These are phyloP conservation scores for Phytophthora fragariaefolia DNA, from an alignment of 352 stramenopile genomes.

Conservation along the genomic window DNA sequence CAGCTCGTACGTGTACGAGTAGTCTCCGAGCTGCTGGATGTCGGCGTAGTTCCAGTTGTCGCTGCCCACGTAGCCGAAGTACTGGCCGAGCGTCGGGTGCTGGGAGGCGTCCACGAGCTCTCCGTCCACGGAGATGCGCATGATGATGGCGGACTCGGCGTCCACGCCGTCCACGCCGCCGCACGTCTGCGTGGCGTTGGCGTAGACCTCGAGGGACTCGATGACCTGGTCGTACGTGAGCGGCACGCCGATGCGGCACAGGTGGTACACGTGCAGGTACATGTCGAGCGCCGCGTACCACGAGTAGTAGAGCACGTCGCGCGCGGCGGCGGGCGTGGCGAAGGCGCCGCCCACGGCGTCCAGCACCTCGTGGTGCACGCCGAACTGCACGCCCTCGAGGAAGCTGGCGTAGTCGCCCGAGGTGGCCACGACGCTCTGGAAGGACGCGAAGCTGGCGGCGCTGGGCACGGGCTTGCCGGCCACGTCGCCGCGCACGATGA, in stretches of 20 bases:
- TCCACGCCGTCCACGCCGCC: constrained; percentile 52
- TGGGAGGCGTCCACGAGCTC: constrained; percentile 57
- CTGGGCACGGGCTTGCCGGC: constrained; percentile 44
- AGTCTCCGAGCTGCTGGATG: constrained; percentile 67
- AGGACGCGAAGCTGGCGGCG: constrained; percentile 55
- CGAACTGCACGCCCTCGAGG: constrained; percentile 63
- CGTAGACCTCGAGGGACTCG: constrained; percentile 53
- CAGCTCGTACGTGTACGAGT: constrained; percentile 78
- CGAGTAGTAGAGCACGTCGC: constrained; percentile 75
- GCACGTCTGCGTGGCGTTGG: constrained; percentile 50
- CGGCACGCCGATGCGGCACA: constrained; percentile 63
- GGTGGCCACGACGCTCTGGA: constrained; percentile 58
- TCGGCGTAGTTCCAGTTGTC: constrained; percentile 71
- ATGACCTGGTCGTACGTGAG: constrained; percentile 54
- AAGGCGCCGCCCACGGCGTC: constrained; percentile 63
- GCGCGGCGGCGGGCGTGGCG: constrained; percentile 52
- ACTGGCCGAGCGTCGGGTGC: constrained; percentile 69
- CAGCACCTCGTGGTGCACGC: constrained; percentile 70
- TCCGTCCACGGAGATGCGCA: constrained; percentile 50
- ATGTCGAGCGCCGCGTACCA: constrained; percentile 75
- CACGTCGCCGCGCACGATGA: constrained; percentile 52
- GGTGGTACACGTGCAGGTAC: constrained; percentile 69
- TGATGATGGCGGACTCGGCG: constrained; percentile 43
- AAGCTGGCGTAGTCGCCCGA: constrained; percentile 67
- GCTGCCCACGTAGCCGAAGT: constrained; percentile 62